Conservation (phyloP, 306 rosid species). For the Rosa multiflora region DNA sequence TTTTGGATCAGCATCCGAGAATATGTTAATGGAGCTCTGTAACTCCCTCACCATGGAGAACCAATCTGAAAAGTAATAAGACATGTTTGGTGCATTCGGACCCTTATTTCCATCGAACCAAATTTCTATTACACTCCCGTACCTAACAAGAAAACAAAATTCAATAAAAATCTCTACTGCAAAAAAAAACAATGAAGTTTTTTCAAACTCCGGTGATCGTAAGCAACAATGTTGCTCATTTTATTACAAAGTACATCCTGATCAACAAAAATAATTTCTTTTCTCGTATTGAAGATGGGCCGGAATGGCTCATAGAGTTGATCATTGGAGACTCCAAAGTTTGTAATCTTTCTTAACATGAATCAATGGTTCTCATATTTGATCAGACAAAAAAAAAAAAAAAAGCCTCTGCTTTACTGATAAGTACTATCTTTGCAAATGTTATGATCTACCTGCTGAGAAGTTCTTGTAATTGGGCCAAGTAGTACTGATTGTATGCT, state of each 20-base stretch:
- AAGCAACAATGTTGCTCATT: too few relatives aligned
- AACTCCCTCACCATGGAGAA: slow-evolving; percentile 76
- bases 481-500: slow-evolving; percentile 68
- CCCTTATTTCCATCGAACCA: slow-evolving; percentile 95
- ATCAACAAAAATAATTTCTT: too few relatives aligned
- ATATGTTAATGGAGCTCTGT: slow-evolving; percentile 83
- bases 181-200: neutral
- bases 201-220: too few relatives aligned
- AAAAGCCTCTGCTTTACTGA: too few relatives aligned
- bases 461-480: slow-evolving; percentile 87
- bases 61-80: slow-evolving; percentile 88
- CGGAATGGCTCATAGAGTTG: too few relatives aligned
- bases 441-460: slow-evolving; percentile 39
- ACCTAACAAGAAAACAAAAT: slow-evolving; percentile 29
- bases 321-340: too few relatives aligned
- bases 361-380: too few relatives aligned
- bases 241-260: too few relatives aligned
- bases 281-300: too few relatives aligned
- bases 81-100: slow-evolving; percentile 56
- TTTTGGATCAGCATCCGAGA: slow-evolving; percentile 97
- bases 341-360: too few relatives aligned
- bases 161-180: neutral
- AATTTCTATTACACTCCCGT: slow-evolving; percentile 63
- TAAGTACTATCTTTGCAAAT: neutral
- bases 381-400: too few relatives aligned